These are phyloP conservation scores for Fusarium ramigenum DNA, from an alignment of 2,329 filamentous ascomycete genomes.

Conservation along the genomic window DNA sequence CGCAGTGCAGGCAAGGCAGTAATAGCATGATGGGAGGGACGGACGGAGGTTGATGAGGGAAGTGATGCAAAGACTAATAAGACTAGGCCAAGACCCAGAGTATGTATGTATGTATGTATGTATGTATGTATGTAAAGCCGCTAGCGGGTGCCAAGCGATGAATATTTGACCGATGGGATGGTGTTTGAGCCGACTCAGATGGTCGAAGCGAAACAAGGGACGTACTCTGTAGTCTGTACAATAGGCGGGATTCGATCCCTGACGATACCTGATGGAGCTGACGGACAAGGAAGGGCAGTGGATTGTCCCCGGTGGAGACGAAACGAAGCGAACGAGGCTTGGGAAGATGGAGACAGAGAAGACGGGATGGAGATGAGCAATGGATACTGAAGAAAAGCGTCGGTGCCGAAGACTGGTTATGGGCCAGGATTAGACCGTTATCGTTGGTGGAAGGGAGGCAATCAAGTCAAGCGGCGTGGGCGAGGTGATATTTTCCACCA, in stretches of 20 bases:
- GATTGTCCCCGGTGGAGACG: neutral
- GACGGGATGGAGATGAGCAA: neutral
- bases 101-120: neutral
- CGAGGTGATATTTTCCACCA: constrained; percentile 45
- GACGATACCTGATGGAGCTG: constrained; percentile 33
- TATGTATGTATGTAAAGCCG: constrained; percentile 3
- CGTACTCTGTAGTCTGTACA: neutral
- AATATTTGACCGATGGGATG: constrained; percentile 44
- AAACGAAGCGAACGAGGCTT: neutral
- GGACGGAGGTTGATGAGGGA: constrained; percentile 2
- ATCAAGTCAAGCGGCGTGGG: constrained; percentile 28
- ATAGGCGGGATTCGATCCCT: constrained; percentile 35
- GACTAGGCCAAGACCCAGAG: constrained; percentile 31
- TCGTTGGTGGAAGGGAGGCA: constrained; percentile 44
- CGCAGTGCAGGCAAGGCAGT: constrained; percentile 4
- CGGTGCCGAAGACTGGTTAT: constrained; percentile 16
- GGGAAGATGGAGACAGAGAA: neutral
- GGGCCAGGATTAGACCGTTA: constrained; percentile 33
- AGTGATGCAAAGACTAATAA: constrained; percentile 22
- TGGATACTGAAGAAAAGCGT: neutral
- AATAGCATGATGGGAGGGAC: constrained; percentile 3
- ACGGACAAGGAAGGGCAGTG: constrained; percentile 10
- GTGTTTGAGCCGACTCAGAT: constrained; percentile 39
- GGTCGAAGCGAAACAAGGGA: constrained; percentile 42
- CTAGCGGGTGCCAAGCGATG: constrained; percentile 40